Conservation (phyloP, 2,329 filamentous ascomycete genomes). For the Sporothrix brasiliensis region DNA sequence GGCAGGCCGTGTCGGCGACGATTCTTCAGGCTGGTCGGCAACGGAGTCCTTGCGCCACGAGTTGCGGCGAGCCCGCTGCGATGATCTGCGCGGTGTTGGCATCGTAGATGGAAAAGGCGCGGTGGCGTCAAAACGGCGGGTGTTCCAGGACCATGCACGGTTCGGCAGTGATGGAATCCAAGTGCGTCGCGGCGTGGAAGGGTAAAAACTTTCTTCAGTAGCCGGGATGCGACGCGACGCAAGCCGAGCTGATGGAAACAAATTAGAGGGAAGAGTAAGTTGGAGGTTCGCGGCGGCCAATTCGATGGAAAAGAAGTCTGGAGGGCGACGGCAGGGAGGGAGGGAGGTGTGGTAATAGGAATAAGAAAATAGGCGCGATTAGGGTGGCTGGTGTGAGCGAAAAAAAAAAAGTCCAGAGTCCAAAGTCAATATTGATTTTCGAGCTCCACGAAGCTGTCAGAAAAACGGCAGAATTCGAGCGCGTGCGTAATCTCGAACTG, state of each 20-base stretch:
- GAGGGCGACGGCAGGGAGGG: slow-evolving; percentile 24
- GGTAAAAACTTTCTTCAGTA: slow-evolving; percentile 13
- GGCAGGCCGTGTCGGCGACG: slow-evolving; percentile 63
- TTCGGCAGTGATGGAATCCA: slow-evolving; percentile 7
- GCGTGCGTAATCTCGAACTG: slow-evolving; percentile 1
- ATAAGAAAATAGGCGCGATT: slow-evolving; percentile 2
- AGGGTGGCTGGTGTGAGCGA: slow-evolving; percentile 10
- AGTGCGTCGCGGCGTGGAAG: not conserved
- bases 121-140: slow-evolving; percentile 18
- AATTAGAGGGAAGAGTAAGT: not conserved
- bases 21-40: slow-evolving; percentile 47
- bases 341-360: slow-evolving; percentile 7
- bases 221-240: slow-evolving; percentile 28
- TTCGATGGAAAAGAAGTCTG: not conserved
- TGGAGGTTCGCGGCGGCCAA: not conserved
- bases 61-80: slow-evolving; percentile 42
- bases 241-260: slow-evolving; percentile 18
- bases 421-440: slow-evolving; percentile 34
- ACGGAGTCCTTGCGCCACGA: slow-evolving; percentile 41
- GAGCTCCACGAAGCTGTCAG: slow-evolving; percentile 28
- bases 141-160: slow-evolving; percentile 26
- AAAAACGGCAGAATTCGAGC: not conserved
- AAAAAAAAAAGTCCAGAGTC: slow-evolving; percentile 15
- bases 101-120: slow-evolving; percentile 34
- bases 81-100: slow-evolving; percentile 43